Conservation (phyloP, 768 basidiomycete genomes). For the Pisolithus albus region DNA sequence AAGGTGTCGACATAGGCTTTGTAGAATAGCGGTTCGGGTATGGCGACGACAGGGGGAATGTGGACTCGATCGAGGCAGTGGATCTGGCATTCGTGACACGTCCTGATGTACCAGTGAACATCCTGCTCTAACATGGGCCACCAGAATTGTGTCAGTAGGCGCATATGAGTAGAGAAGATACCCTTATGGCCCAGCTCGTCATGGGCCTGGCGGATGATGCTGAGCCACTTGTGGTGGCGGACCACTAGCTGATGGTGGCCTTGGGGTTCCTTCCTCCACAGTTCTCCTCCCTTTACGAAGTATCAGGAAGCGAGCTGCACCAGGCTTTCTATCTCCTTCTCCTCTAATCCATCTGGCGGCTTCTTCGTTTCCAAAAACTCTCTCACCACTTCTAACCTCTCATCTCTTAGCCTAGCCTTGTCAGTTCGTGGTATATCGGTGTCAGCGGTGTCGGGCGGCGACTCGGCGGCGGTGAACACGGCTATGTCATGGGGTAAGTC, state of each 20-base stretch:
- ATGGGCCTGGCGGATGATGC: neutral
- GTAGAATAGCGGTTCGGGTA: slow-evolving; percentile 7
- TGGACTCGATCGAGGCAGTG: slow-evolving; percentile 15
- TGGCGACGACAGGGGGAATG: slow-evolving; percentile 8
- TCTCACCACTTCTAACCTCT: neutral
- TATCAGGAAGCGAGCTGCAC: neutral
- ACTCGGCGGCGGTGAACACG: too few relatives aligned
- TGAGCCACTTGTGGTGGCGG: neutral
- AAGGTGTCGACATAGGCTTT: slow-evolving; percentile 2
- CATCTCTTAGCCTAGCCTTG: neutral
- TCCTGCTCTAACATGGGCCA: slow-evolving; percentile 1
- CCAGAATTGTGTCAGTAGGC: neutral
- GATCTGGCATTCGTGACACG: slow-evolving; percentile 30
- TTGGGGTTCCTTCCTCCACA: neutral
- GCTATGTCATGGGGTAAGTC: neutral
- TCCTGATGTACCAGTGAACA: slow-evolving; percentile 18
- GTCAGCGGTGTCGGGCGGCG: too few relatives aligned
- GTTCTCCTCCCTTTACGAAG: neutral
- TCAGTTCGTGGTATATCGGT: too few relatives aligned
- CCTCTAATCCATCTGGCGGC: neutral
- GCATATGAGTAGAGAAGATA: neutral
- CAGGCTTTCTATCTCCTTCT: neutral
- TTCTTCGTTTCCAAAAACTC: neutral
- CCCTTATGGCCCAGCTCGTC: slow-evolving; percentile 6
- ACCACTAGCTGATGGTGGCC: neutral